A percentile compares a stretch with the other conserved stretches of the same genome.
These are phyloP conservation scores for Arctostaphylos glauca DNA, from an alignment of 148 eudicot genomes.

Conservation along the genomic window DNA sequence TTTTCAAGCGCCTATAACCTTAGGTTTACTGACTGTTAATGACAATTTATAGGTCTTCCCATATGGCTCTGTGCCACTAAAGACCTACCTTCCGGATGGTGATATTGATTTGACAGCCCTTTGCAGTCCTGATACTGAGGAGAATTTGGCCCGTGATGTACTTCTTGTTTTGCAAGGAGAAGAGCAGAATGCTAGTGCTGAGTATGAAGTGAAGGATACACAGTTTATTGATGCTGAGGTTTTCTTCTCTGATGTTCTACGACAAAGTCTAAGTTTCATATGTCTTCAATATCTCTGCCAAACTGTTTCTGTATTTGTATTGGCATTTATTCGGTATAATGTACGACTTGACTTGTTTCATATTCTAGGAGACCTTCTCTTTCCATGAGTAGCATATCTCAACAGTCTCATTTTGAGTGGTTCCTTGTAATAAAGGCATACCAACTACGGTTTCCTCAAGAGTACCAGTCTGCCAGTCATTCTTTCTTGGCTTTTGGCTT, in stretches of 20 bases:
- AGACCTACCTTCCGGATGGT: constrained; percentile 67
- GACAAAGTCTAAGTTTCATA: not conserved
- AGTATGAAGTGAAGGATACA: constrained; percentile 50
- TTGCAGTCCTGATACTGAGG: constrained; percentile 32
- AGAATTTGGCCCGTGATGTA: constrained; percentile 40
- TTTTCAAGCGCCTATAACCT: not conserved
- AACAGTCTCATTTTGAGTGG: not conserved
- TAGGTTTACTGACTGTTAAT: not conserved
- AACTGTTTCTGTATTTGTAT: not conserved
- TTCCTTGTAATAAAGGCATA: not conserved
- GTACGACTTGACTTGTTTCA: not conserved
- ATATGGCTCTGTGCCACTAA: constrained; percentile 68
- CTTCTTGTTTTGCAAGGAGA: constrained; percentile 41
- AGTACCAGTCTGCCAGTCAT: not conserved
- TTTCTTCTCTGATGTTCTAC: constrained; percentile 12
- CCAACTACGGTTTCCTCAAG: not conserved
- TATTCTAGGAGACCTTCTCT: not conserved
- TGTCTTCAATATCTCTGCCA: not conserved
- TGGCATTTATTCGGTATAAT: not conserved
- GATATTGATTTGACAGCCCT: constrained; percentile 61
- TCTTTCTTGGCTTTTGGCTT: not conserved
- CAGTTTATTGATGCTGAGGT: constrained; percentile 74
- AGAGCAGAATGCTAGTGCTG: constrained; percentile 44
- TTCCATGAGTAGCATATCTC: not conserved
- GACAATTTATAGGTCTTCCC: constrained; percentile 39